These are phyloP conservation scores for Trametes coccinea DNA, from an alignment of 768 basidiomycete species.

Conservation along the genomic window DNA sequence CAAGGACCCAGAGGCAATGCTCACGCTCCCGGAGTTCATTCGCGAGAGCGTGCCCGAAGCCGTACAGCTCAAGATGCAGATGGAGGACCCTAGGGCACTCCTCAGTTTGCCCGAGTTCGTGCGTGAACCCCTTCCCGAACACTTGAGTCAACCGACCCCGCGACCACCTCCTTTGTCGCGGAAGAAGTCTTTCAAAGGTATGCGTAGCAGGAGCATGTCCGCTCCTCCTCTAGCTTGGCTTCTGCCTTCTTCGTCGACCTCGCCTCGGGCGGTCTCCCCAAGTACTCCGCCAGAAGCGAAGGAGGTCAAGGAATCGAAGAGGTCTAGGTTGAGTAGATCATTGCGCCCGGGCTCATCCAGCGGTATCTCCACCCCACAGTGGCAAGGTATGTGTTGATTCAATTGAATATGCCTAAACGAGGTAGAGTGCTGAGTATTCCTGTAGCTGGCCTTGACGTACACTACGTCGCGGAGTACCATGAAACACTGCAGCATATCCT, in stretches of 20 bases:
- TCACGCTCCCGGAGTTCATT: conserved; percentile 43
- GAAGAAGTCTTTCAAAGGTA: conserved; percentile 25
- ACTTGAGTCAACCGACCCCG: conserved; percentile 42
- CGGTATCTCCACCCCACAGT: conserved; percentile 25
- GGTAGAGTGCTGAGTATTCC: background rate
- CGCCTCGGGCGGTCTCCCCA: conserved; percentile 22
- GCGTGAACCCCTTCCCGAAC: conserved; percentile 42
- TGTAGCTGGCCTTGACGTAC: conserved; percentile 40
- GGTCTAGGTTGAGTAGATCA: conserved; percentile 21
- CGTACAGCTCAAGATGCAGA: conserved; percentile 29
- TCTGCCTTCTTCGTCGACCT: conserved; percentile 15
- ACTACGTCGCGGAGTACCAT: conserved; percentile 76
- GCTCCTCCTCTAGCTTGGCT: conserved; percentile 37
- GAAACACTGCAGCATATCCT: conserved; percentile 81
- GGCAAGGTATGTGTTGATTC: conserved; percentile 25
- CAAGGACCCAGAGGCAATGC: conserved; percentile 45
- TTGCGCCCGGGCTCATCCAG: conserved; percentile 32
- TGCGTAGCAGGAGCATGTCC: conserved; percentile 38
- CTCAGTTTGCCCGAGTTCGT: conserved; percentile 48
- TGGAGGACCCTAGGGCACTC: conserved; percentile 33
- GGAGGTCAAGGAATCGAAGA: conserved; percentile 20
- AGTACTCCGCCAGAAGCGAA: conserved; percentile 4
- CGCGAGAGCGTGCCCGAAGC: conserved; percentile 35
- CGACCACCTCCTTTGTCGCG: conserved; percentile 51
- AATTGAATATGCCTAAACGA: background rate